Conservation (phyloP, 257 asterid genomes). For the Penstemon eatonii region DNA sequence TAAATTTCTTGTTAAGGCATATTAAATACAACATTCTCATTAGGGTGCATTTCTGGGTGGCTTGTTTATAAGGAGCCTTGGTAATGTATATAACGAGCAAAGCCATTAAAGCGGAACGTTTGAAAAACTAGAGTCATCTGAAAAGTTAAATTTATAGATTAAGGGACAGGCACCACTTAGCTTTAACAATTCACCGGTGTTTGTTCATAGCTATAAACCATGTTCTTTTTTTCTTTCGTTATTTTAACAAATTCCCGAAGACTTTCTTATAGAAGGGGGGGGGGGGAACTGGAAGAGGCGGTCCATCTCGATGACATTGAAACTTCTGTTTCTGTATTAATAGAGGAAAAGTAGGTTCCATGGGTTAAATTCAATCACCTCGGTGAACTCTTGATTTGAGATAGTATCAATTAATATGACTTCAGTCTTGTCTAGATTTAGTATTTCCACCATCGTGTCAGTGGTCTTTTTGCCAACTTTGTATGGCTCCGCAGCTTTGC, state of each 20-base stretch:
- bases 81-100: conserved; percentile 3
- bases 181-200: not conserved
- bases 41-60: conserved; percentile 9
- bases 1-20: no score
- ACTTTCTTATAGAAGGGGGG: not conserved
- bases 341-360: conserved; percentile 19
- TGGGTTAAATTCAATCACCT: conserved; percentile 52
- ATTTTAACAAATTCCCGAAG: conserved; percentile 2
- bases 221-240: not conserved
- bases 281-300: conserved; percentile 19
- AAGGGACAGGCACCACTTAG: not conserved
- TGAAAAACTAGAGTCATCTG: not conserved
- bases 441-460: conserved; percentile 77
- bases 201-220: conserved; percentile 5
- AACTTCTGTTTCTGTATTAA: not conserved
- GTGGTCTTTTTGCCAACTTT: conserved; percentile 87
- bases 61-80: not conserved
- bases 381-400: conserved; percentile 96
- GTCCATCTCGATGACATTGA: conserved; percentile 3
- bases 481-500: conserved; percentile 79
- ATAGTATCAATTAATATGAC: conserved; percentile 76
- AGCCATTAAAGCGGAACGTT: conserved; percentile 7
- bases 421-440: conserved; percentile 94
- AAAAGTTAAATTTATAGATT: not conserved
- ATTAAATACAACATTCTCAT: not conserved